Base-by-base conservation (phyloP, 495 filamentous ascomycete genomes). In the Filosporella fistucella region DNA sequence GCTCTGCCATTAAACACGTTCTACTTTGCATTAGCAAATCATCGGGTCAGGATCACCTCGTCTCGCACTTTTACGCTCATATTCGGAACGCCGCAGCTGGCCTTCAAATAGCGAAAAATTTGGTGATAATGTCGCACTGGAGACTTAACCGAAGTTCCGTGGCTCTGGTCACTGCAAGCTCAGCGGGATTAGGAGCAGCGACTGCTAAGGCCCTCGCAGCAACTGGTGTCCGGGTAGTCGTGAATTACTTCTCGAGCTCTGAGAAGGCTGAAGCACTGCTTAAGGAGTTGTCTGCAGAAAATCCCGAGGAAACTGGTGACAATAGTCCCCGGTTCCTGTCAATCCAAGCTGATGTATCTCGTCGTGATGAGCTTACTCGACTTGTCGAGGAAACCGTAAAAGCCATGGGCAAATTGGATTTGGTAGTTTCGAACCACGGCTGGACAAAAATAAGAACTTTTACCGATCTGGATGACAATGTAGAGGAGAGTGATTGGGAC, bases 401-500 rank as follows among this genome's bases (percentile, higher is more conserved):
- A 2, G 52, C 18, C 13, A 74, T 80, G 60, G 75, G 74, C 22
- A 59, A 69, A 7, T 56, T 81, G 1, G 76, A 81, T 50, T 67
- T 75, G 5, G 58, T 79, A 28, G 71, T 79, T 34, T 77, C 74
- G 12, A 81, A 81, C 52, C 72, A 68, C 8, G 77, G 76, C 33
- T 81, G 76, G 76, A 79, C 76, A 8, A 64, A 61, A 6, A 59
- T 75, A 8, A 68, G 72, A 25, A 68, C 72, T 49, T 68, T 79
- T 49, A 50, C 32, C 14, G 65, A 74, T 56, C 63, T 80, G 26
- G 72, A 78, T 25, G 73, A 80, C n/a, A 76, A 72, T 55, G 55
- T 74, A 25, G 56, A 63, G 18, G 77, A 81, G 50, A 69, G 70
- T 5, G 76, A 80, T 52, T 81, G 76, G 77, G 75, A 81, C 45